Evolutionary conservation across 495 filamentous ascomycete species (phyloP).

Genomic region (Penicillium desertorum): DNA sequence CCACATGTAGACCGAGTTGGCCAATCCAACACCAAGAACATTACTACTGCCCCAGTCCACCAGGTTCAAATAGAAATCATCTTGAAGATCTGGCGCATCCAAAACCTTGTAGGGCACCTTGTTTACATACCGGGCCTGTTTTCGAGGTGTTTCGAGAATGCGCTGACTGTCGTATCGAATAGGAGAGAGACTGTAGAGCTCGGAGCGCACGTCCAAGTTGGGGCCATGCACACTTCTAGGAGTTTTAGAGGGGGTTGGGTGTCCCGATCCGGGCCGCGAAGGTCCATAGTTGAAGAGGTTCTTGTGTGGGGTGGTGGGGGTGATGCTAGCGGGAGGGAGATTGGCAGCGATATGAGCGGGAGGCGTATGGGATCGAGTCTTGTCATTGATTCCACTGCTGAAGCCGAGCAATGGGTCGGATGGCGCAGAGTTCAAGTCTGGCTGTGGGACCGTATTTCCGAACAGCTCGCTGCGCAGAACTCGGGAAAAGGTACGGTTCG

Average conservation of each 20-base stretch:
- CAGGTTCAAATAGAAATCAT: slow-evolving; percentile 96
- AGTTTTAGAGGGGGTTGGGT: slow-evolving; percentile 83
- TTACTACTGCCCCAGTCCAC: slow-evolving; percentile 98
- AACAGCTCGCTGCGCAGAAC: slow-evolving; percentile 88
- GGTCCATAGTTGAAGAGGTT: slow-evolving; percentile 94
- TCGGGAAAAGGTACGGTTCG: slow-evolving; percentile 87
- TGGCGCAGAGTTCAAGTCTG: slow-evolving; percentile 63
- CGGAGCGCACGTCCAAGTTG: slow-evolving; percentile 82
- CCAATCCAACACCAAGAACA: slow-evolving; percentile 86
- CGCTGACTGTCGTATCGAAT: slow-evolving; percentile 87
- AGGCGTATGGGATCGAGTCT: slow-evolving; percentile 76
- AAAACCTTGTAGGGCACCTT: slow-evolving; percentile 98
- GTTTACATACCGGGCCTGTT: slow-evolving; percentile 82
- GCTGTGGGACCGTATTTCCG: slow-evolving; percentile 81
- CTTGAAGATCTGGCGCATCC: slow-evolving; percentile 91
- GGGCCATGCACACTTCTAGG: slow-evolving; percentile 81
- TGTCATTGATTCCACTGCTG: slow-evolving; percentile 60
- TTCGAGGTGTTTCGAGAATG: slow-evolving; percentile 84
- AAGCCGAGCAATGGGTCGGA: slow-evolving; percentile 62
- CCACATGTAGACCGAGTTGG: slow-evolving; percentile 98
- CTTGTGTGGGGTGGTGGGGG: slow-evolving; percentile 93
- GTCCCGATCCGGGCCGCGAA: slow-evolving; percentile 67
- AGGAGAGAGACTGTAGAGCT: slow-evolving; percentile 90
- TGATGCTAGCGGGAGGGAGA: slow-evolving; percentile 67
- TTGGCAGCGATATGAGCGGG: slow-evolving; percentile 63